Evolutionary conservation across 164 flowering plant genomes (phyloP).

Genomic region (Liquidambar formosana): DNA sequence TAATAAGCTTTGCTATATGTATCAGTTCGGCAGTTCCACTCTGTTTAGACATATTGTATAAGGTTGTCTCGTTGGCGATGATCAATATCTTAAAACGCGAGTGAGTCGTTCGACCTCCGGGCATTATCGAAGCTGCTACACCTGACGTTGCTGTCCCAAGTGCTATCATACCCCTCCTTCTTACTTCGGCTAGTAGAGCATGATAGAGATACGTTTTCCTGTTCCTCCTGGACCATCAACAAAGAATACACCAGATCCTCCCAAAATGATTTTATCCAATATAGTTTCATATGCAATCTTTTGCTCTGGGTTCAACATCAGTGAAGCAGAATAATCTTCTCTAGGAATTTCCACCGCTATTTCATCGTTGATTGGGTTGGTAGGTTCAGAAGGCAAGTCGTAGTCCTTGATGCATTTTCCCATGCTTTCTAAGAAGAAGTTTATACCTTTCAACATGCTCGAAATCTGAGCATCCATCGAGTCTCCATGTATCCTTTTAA

Average conservation of each 20-base stretch:
- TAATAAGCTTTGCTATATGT: background rate
- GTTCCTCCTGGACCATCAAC: slow-evolving; percentile 27
- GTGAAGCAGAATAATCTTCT: too few species aligned
- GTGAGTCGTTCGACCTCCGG: slow-evolving; percentile 28
- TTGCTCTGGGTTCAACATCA: background rate
- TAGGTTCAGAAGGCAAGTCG: too few species aligned
- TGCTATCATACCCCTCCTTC: slow-evolving; percentile 7
- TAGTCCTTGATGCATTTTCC: too few species aligned
- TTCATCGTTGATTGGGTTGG: too few species aligned
- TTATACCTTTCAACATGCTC: too few species aligned
- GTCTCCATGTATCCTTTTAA: too few species aligned
- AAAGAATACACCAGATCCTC: background rate
- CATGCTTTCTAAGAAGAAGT: too few species aligned
- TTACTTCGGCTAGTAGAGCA: slow-evolving; percentile 13
- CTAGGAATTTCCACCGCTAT: too few species aligned
- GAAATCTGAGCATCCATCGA: too few species aligned
- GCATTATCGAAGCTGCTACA: slow-evolving; percentile 15
- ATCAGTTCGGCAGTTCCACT: background rate
- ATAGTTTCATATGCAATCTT: background rate
- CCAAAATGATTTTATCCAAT: background rate
- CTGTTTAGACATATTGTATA: slow-evolving; percentile 12
- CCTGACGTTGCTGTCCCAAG: slow-evolving; percentile 20
- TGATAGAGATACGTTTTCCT: slow-evolving; percentile 20
- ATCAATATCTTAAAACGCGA: slow-evolving; percentile 28
- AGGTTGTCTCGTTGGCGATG: background rate